Conservation (phyloP, 78 protist species). For the Anaeramoeba ignava region DNA sequence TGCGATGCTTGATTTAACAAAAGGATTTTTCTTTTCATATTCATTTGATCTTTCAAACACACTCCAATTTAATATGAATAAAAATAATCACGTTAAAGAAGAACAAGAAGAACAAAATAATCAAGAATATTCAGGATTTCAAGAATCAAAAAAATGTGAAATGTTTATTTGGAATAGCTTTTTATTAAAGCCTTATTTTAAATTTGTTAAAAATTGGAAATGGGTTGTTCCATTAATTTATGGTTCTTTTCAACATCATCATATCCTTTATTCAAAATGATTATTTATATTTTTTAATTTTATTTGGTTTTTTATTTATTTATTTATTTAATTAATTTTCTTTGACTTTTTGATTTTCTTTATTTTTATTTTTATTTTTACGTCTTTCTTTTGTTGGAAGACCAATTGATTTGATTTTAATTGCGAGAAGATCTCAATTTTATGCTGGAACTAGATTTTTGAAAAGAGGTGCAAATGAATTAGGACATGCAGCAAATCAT, state of each 20-base stretch:
- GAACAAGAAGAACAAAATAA: not conserved
- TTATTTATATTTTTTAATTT: too few species aligned
- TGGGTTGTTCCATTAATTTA: not conserved
- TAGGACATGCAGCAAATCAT: conserved; percentile 90
- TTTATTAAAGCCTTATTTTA: not conserved
- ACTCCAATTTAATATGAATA: conserved; percentile 27
- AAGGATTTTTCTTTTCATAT: conserved; percentile 67
- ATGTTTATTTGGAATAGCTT: conserved; percentile 1
- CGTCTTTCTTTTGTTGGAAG: not conserved
- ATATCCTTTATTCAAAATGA: too few species aligned
- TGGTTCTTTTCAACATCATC: not conserved
- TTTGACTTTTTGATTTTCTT: too few species aligned
- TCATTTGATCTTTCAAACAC: conserved; percentile 76
- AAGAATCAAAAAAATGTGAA: not conserved
- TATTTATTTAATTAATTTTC: too few species aligned
- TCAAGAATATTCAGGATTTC: not conserved
- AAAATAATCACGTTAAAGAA: not conserved
- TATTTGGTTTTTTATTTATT: too few species aligned
- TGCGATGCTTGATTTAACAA: too few species aligned
- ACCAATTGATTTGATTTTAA: conserved; percentile 38
- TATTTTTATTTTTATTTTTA: too few species aligned
- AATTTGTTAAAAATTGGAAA: not conserved
- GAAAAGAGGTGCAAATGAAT: conserved; percentile 76
- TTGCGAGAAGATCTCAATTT: conserved; percentile 76
- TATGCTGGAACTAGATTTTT: conserved; percentile 92